A percentile compares a stretch with the other conserved stretches of the same genome.
Evolutionary conservation across 805 yeast species (phyloP).

Genomic region (Cyberlindnera saturnus): DNA sequence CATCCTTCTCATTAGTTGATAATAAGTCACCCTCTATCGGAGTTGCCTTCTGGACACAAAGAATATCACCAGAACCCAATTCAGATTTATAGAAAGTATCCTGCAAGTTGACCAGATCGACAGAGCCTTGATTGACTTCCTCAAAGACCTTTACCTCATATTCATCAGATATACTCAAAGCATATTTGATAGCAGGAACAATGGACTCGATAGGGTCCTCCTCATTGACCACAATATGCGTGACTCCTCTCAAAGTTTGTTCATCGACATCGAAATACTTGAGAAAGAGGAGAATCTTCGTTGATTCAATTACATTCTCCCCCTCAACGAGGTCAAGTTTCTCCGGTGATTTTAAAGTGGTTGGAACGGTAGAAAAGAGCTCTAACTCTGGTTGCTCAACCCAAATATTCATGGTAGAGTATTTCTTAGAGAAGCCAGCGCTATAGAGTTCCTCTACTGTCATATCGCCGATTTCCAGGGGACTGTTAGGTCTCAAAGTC

Average conservation of each 20-base stretch:
- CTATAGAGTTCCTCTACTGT: slow-evolving; percentile 49
- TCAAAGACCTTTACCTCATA: slow-evolving; percentile 42
- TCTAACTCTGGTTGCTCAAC: slow-evolving; percentile 49
- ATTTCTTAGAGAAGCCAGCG: slow-evolving; percentile 38
- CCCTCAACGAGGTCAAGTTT: slow-evolving; percentile 9
- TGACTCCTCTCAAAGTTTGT: slow-evolving; percentile 58
- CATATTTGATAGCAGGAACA: slow-evolving; percentile 32
- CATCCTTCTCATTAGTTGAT: slow-evolving; percentile 6
- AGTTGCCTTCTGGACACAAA: slow-evolving; percentile 26
- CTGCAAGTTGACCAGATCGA: slow-evolving; percentile 34
- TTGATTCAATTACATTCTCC: slow-evolving; percentile 18
- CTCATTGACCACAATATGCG: slow-evolving; percentile 49
- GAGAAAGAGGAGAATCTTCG: slow-evolving; percentile 38
- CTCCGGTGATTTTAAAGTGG: slow-evolving; percentile 1
- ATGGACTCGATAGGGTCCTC: slow-evolving; percentile 39
- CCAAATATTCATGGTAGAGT: slow-evolving; percentile 51
- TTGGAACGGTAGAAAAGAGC: slow-evolving; percentile 6
- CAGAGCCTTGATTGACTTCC: slow-evolving; percentile 51
- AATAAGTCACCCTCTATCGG: slow-evolving; percentile 13
- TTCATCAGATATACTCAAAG: slow-evolving; percentile 33
- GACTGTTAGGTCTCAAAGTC: slow-evolving; percentile 53
- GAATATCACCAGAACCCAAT: slow-evolving; percentile 62
- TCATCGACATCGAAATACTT: slow-evolving; percentile 58
- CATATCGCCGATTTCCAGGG: slow-evolving; percentile 27
- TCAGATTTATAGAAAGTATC: slow-evolving; percentile 50